Conservation (phyloP, 169 alveolate genomes). For the Sarcocystis neurona region DNA sequence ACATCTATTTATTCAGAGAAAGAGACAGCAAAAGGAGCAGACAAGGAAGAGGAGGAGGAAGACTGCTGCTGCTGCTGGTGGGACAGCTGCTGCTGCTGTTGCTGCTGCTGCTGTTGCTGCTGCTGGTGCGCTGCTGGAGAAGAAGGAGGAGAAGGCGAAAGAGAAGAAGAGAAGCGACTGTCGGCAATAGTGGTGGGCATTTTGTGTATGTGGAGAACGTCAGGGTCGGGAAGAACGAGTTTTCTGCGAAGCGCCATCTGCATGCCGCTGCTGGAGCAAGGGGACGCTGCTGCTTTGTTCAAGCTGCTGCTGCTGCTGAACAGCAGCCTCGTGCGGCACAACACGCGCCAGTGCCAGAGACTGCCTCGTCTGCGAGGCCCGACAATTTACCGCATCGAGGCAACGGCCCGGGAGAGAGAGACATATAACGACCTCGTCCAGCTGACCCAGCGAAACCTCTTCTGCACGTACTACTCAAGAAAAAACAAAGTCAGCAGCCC, state of each 20-base stretch:
- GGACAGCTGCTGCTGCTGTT: neutral
- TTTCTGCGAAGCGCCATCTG: neutral
- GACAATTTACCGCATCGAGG: slow-evolving; percentile 13
- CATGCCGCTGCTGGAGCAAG: slow-evolving; percentile 12
- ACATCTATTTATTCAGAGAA: too few relatives aligned
- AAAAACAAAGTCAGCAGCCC: slow-evolving; percentile 26
- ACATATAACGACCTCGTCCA: slow-evolving; percentile 57
- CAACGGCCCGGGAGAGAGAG: neutral
- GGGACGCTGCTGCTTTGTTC: neutral
- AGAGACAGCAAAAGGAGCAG: too few relatives aligned
- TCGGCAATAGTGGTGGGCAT: too few relatives aligned
- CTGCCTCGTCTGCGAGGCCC: slow-evolving; percentile 55
- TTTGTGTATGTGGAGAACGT: too few relatives aligned
- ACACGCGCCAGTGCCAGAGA: slow-evolving; percentile 41
- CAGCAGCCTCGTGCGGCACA: slow-evolving; percentile 47
- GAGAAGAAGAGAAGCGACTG: too few relatives aligned
- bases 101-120: neutral
- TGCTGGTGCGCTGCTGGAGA: neutral
- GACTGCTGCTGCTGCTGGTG: neutral
- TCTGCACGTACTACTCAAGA: slow-evolving; percentile 53
- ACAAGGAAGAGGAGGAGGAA: too few relatives aligned
- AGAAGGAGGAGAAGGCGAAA: too few relatives aligned
- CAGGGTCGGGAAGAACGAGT: neutral
- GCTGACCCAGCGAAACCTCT: slow-evolving; percentile 47
- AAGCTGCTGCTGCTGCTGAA: slow-evolving; percentile 10